Conservation (phyloP, 192 early-diverging fungal genomes). For the Coemansia sp. region DNA sequence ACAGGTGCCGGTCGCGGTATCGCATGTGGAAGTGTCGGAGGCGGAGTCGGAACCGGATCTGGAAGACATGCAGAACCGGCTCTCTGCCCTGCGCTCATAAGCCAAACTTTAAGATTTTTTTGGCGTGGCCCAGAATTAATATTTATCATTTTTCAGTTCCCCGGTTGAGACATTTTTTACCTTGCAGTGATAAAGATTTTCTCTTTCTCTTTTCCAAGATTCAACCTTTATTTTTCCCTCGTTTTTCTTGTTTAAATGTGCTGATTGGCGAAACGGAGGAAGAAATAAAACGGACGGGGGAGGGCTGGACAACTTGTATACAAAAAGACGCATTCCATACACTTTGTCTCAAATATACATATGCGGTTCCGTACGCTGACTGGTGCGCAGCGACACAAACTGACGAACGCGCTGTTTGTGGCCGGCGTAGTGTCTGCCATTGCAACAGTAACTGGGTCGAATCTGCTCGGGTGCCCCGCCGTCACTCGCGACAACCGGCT, state of each 20-base stretch:
- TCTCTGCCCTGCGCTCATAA: conserved; percentile 69
- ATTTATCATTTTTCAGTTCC: too few species aligned
- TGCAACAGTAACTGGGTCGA: conserved; percentile 49
- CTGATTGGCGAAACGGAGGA: neutral
- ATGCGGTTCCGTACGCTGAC: conserved; percentile 51
- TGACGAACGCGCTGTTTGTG: conserved; percentile 49
- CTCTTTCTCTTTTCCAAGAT: neutral
- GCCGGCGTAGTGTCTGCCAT: conserved; percentile 44
- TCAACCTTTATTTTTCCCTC: neutral
- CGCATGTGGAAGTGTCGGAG: conserved; percentile 49
- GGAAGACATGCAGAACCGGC: conserved; percentile 81
- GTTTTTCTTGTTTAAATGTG: neutral
- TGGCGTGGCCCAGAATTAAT: too few species aligned
- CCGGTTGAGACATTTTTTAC: too few species aligned
- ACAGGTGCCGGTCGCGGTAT: conserved; percentile 16
- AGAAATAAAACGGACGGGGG: neutral
- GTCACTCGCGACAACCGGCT: conserved; percentile 37
- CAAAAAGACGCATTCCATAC: neutral
- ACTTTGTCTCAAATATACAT: neutral
- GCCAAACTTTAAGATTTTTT: too few species aligned
- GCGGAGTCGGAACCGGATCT: conserved; percentile 72
- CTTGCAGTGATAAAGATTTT: neutral
- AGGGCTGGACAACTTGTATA: too few species aligned
- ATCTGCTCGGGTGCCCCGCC: conserved; percentile 48
- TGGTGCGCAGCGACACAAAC: conserved; percentile 40